Evolutionary conservation across 2,329 filamentous ascomycete genomes (phyloP), one percentile per base, ranked within the genome.

Genomic region (Fusarium subtropicale): DNA sequence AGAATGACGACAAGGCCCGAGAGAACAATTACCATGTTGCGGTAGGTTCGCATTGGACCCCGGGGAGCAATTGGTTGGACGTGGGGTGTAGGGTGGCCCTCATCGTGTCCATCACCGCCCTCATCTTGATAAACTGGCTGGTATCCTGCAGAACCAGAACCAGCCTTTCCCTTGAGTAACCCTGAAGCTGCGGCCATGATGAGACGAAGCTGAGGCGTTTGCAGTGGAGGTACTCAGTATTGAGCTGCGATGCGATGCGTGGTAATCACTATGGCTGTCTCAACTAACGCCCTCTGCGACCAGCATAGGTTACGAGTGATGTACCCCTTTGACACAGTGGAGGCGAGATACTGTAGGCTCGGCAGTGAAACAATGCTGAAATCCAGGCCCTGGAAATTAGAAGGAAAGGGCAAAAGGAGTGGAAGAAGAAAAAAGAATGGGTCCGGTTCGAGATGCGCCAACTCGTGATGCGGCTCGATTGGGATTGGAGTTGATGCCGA

Each of bases 1-100:
- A 82, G 77, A n/a, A 81, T 38, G 47, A 82, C 66, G 12, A 81
- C 71, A 46, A 77, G 74, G 10, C 74, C 72, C 6, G 79, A 76
- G 11, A 82, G 72, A 59, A 76, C 61, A 26, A 78, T 64, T 44
- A 74, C 73, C n/a, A 76, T 75, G 31, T 72, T 71, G 36, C 77
- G 73, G 53, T 77, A 78, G 41, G 72, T 75, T 33, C 73, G 72
- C 52, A 74, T 73, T 20, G 75, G 59, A 4, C 59, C 66, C 26
- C 66, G 66, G 50, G 66, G 67, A 52, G 68, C 54, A 44, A 69
- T 33, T 33, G 70, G 62, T 45, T 65, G 48, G 31, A 56, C 24
- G 38, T 54, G 48, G 67, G 60, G 52, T 42, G 67, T 55, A 24
- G 68, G 68, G 46, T 68, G 56, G 20, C 62, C 62, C 50, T 60